A percentile compares a stretch with the other conserved stretches of the same genome.
phyloP scores from a whole-genome alignment of 257 asterid species.

The Buddleja alternifolia region DNA sequence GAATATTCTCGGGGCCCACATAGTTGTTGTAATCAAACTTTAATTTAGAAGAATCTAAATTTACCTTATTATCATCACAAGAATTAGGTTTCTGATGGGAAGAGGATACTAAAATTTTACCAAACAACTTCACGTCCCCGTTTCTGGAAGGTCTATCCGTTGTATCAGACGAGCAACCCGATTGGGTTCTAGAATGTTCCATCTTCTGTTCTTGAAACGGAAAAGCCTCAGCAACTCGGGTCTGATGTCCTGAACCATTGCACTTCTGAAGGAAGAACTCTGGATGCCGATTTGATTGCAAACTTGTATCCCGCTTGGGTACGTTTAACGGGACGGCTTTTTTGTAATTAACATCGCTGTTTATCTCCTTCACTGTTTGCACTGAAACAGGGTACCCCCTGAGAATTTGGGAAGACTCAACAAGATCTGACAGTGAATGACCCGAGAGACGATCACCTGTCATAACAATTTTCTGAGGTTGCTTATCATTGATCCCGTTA shows the following conservation, averaged over 20 bases:
- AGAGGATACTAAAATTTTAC: conserved; percentile 76
- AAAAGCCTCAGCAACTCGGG: conserved; percentile 38
- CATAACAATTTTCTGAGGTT: conserved; percentile 34
- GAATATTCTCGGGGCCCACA: conserved; percentile 49
- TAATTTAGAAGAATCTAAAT: conserved; percentile 46
- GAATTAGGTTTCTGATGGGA: conserved; percentile 54
- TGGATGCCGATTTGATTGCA: conserved; percentile 33
- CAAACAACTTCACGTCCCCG: conserved; percentile 89
- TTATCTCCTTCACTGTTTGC: conserved; percentile 45
- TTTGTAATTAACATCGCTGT: conserved; percentile 43
- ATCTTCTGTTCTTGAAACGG: conserved; percentile 40
- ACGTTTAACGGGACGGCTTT: conserved; percentile 36
- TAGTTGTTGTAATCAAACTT: conserved; percentile 46
- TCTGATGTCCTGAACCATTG: conserved; percentile 41
- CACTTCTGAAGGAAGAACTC: conserved; percentile 59
- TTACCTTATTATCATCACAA: conserved; percentile 33
- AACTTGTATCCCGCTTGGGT: conserved; percentile 40
- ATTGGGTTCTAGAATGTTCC: conserved; percentile 37
- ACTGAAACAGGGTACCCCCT: conserved; percentile 56
- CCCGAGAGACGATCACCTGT: conserved; percentile 41
- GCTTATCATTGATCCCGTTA: conserved; percentile 34
- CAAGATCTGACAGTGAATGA: conserved; percentile 38
- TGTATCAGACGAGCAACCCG: conserved; percentile 53
- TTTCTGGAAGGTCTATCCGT: conserved; percentile 64
- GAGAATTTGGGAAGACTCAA: conserved; percentile 52